Percentiles rank a stretch among this genome's conserved stretches.
Evolutionary conservation across 2,329 filamentous ascomycete species (phyloP).

Genomic region (Fusarium abutilonis): DNA sequence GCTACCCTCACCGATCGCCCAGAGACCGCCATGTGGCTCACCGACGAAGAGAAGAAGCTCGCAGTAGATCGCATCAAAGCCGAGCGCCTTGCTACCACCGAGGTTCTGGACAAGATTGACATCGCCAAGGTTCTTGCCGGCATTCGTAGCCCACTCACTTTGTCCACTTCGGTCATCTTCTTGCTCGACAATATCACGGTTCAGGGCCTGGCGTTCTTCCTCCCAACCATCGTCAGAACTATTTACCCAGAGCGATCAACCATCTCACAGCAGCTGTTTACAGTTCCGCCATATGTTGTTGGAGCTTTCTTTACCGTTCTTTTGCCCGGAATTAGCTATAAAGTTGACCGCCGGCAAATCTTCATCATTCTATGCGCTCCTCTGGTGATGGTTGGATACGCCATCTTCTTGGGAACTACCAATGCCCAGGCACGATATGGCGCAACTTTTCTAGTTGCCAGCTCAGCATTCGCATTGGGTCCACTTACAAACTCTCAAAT

Average conservation of each 20-base stretch:
- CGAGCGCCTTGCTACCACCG: constrained; percentile 67
- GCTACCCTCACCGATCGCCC: constrained; percentile 74
- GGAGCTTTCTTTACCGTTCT: constrained; percentile 73
- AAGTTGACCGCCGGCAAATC: constrained; percentile 66
- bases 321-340: constrained; percentile 70
- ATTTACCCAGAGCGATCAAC: constrained; percentile 69
- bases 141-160: constrained; percentile 68
- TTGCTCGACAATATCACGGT: constrained; percentile 76
- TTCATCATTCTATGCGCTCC: constrained; percentile 70
- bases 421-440: constrained; percentile 68
- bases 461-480: constrained; percentile 19
- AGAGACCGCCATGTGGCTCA: constrained; percentile 72
- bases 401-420: constrained; percentile 71
- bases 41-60: constrained; percentile 68
- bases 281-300: constrained; percentile 75
- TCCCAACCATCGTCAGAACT: constrained; percentile 74
- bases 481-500: constrained; percentile 51
- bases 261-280: constrained; percentile 73
- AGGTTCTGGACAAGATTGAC: constrained; percentile 67
- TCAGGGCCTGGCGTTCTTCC: constrained; percentile 76
- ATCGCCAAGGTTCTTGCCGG: constrained; percentile 68
- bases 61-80: constrained; percentile 68
- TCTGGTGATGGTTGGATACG: constrained; percentile 74
- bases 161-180: constrained; percentile 65
- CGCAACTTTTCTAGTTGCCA: constrained; percentile 74